These are phyloP conservation scores for Pseudovirgaria hyperparasitica DNA, from an alignment of 2,329 filamentous ascomycete genomes.

Conservation along the genomic window DNA sequence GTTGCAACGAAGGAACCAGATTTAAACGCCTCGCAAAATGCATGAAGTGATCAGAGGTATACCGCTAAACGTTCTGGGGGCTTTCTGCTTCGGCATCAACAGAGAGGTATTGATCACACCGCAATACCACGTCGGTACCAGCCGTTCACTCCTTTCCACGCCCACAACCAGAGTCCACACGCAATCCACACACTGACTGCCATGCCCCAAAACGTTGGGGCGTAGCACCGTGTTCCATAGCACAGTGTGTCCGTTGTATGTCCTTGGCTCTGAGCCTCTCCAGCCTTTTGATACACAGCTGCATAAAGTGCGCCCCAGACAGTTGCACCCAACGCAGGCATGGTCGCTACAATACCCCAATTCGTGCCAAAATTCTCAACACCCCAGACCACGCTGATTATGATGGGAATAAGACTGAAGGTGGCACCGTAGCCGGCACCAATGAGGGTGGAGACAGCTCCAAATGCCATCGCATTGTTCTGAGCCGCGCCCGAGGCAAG, in stretches of 20 bases:
- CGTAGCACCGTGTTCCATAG: slow-evolving; percentile 72
- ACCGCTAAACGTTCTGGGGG: no score
- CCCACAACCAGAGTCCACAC: slow-evolving; percentile 52
- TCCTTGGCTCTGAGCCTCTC: slow-evolving; percentile 25
- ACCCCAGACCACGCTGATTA: slow-evolving; percentile 95
- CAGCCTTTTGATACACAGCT: slow-evolving; percentile 59
- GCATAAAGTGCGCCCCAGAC: slow-evolving; percentile 90
- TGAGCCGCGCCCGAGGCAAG: slow-evolving; percentile 67
- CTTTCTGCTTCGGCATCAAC: no score
- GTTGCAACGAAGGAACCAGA: no score
- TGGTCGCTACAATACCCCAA: slow-evolving; percentile 89
- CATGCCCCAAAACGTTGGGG: slow-evolving; percentile 75
- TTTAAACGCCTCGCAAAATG: no score
- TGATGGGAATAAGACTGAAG: slow-evolving; percentile 80
- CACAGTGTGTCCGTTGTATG: slow-evolving; percentile 48
- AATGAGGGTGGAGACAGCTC: slow-evolving; percentile 70
- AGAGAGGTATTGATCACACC: slow-evolving; percentile 29
- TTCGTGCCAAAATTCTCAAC: slow-evolving; percentile 98
- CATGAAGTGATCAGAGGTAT: no score
- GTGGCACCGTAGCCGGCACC: slow-evolving; percentile 88
- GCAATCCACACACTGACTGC: slow-evolving; percentile 68
- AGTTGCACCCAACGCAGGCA: slow-evolving; percentile 75
- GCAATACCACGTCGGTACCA: slow-evolving; percentile 70
- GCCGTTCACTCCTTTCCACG: slow-evolving; percentile 66
- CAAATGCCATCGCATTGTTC: slow-evolving; percentile 65